Evolutionary conservation across 805 yeast genomes (phyloP).

Genomic region (Hyphopichia homilentoma): DNA sequence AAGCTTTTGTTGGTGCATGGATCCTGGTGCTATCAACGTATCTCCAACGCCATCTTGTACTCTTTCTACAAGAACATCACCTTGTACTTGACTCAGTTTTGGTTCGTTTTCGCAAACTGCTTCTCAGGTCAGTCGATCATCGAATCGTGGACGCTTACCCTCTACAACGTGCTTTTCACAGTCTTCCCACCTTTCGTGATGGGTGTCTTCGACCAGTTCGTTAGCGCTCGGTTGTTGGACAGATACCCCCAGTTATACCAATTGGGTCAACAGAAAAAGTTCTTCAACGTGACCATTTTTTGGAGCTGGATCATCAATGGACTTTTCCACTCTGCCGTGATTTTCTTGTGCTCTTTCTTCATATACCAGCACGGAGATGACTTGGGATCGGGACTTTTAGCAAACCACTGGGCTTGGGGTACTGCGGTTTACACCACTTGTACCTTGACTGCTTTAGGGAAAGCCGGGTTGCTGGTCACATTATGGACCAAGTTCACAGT

Average conservation of each 20-base stretch:
- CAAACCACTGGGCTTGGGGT: conserved; percentile 96
- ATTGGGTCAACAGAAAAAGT: conserved; percentile 83
- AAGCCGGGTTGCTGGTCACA: conserved; percentile 88
- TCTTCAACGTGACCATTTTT: conserved; percentile 85
- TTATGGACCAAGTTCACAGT: conserved; percentile 94
- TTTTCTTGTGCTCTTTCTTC: conserved; percentile 67
- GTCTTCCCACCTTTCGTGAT: conserved; percentile 94
- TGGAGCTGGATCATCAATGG: conserved; percentile 99
- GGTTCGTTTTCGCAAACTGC: conserved; percentile 92
- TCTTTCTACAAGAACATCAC: conserved; percentile 96
- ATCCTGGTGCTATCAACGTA: conserved; percentile 94
- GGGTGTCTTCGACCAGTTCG: conserved; percentile 96
- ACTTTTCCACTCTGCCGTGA: conserved; percentile 85
- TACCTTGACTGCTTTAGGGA: conserved; percentile 84
- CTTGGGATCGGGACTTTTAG: conserved; percentile 61
- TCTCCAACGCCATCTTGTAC: conserved; percentile 86
- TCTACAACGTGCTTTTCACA: conserved; percentile 91
- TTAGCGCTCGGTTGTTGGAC: conserved; percentile 82
- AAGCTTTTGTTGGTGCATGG: conserved; percentile 91
- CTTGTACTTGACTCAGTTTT: conserved; percentile 94
- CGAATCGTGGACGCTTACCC: conserved; percentile 97
- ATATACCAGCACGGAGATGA: conserved; percentile 68
- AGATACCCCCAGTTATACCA: conserved; percentile 91
- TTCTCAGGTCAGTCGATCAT: conserved; percentile 94
- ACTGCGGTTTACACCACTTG: conserved; percentile 85